Percentiles rank a stretch among this genome's conserved stretches.
Evolutionary conservation across 179 eudicot genomes (phyloP).

Genomic region (Beta macrorhiza): DNA sequence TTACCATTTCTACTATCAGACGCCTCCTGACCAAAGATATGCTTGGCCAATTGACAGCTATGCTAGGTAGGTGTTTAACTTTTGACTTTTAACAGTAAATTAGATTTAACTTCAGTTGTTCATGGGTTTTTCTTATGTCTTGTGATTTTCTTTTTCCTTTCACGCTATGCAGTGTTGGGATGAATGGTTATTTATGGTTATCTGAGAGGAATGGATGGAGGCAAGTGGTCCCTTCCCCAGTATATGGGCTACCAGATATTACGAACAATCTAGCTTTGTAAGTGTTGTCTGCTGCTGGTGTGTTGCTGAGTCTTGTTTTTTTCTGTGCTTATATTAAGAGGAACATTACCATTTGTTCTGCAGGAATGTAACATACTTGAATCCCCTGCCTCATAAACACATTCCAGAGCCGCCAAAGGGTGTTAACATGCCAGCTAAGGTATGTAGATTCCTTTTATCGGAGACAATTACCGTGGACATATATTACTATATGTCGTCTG

Average conservation of each 20-base stretch:
- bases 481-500: not conserved
- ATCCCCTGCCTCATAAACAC: conserved; percentile 65
- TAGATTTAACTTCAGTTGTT: not conserved
- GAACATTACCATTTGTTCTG: conserved; percentile 24
- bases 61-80: conserved; percentile 52
- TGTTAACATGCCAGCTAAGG: conserved; percentile 71
- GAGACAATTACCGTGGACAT: not conserved
- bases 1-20: conserved; percentile 46
- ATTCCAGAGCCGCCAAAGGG: conserved; percentile 65
- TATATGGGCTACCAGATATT: conserved; percentile 61
- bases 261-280: conserved; percentile 64
- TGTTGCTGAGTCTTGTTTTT: not conserved
- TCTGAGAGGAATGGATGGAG: conserved; percentile 70
- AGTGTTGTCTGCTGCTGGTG: conserved; percentile 31
- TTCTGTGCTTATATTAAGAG: conserved; percentile 14
- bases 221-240: conserved; percentile 56
- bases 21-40: conserved; percentile 46
- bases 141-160: not conserved
- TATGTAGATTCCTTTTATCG: conserved; percentile 23
- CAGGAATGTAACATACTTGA: conserved; percentile 76
- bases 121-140: not conserved
- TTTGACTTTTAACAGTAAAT: not conserved
- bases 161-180: conserved; percentile 55
- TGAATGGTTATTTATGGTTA: conserved; percentile 90
- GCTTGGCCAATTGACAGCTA: conserved; percentile 58